Base-by-base conservation (phyloP, 129 eudicot species). In the Flaveria bidentis region DNA sequence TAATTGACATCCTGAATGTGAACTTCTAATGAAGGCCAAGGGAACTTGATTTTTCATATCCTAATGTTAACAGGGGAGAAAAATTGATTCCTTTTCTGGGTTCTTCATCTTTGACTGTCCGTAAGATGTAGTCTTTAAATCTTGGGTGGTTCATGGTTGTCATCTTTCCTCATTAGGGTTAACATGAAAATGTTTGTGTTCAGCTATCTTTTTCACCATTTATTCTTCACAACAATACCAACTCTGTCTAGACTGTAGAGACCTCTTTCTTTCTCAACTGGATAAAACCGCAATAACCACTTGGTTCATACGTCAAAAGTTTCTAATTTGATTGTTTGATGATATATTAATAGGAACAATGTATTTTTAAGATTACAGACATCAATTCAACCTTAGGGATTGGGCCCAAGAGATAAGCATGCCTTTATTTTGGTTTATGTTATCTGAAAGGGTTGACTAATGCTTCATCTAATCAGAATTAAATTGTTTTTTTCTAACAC, bases 351-450 rank as follows among this genome's bases (percentile, higher is more conserved):
- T 86, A 80, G 87, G 88, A 82, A 50, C 78, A 39, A 75, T 83
- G 80, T 80, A 58, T 61, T 71, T 78, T 72, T 77, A 84, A 82
- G 88, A 81, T 82, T 84, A 80, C 74, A 82, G 89, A 80, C 87
- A 72, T 51, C 81, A 84, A 46, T 83, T 78, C 88, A 76, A 82
- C 86, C 83, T 73, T 78, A 84, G 51, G 82, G 88, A 84, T 76
- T 82, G 83, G 71, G 67, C 81, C 76, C 73, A 28, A 87, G 86
- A 82, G 88, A 86, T 87, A 90, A 81, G 86, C 88, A 76, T 82
- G 84, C 61, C 74, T 72, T 73, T 80, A 49, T 80, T 79, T 72
- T 73, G 58, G 58, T 75, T 75, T 86, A 52, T 74, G 36, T 75
- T 73, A 73, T 81, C 62, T 50, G 83, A 45, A 14, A 51, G 73